Evolutionary conservation across 345 rosid genomes (phyloP), one percentile per base, ranked within the genome.

Genomic region (Hypericum perforatum): DNA sequence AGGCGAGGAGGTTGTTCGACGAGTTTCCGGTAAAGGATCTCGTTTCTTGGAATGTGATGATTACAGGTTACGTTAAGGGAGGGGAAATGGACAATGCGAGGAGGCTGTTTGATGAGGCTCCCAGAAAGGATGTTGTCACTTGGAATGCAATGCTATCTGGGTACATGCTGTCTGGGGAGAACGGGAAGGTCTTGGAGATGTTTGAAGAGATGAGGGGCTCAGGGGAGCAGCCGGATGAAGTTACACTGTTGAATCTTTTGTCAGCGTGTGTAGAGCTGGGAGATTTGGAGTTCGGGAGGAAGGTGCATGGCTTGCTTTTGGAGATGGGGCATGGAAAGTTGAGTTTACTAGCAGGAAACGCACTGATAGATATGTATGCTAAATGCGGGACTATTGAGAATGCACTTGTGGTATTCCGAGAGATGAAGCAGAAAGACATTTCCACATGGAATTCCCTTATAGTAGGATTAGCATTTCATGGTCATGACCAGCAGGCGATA

Each of bases 11-110:
- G 68, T 64, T 77, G 62, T 82, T 82, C 29, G 76, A 78, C 65
- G 86, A 74, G 64, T 79, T 85, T 84, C 84, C 84, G 0, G 70
- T 63, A 0, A 85, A 73, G 57, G 86, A 85, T 70, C 68, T 79
- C 76, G 79, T 85, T 49, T 82, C 94, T 53, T 85, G 94, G 89
- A 82, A 82, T 67, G 94, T 82, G 71, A 85, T 85, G 79, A 76
- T 85, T 66, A 76, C 89, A 36, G 84, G 75, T 32, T 82, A 79
- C 63, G 59, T 54, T 1, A 85, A 79, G 53, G 63, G 73, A 13
- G 77, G 67, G 65, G 81, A 82, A 67, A 67, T 79, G 73, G 79
- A 54, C 56, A 63, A 32, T 56, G 89, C 89, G 22, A 82, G 78
- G 56, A 64, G 63, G 57, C 86, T 85, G 47, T 85, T 84, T 60